A percentile compares a stretch with the other conserved stretches of the same genome.
phyloP scores from a whole-genome alignment of 2,329 filamentous ascomycete species.

The Clarireedia hainanense region DNA sequence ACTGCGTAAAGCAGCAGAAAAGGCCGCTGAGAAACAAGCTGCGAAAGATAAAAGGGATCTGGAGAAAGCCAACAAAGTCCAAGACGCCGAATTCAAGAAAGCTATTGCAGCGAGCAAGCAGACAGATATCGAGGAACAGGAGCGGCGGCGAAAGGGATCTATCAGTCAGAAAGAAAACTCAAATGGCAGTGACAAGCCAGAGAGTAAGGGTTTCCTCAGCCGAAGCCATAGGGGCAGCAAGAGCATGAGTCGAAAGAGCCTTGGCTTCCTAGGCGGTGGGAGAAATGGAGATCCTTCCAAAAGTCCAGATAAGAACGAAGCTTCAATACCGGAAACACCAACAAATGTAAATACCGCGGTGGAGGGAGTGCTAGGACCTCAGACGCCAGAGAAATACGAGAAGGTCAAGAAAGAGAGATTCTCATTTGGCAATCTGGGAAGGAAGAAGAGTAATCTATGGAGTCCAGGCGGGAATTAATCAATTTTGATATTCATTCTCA shows the following conservation, averaged over 20 bases:
- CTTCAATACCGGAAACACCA: neutral
- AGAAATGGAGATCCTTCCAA: slow-evolving; percentile 36
- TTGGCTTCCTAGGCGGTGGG: slow-evolving; percentile 47
- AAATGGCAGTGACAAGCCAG: slow-evolving; percentile 14
- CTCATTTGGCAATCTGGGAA: slow-evolving; percentile 47
- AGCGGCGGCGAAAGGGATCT: neutral
- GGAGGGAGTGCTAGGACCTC: slow-evolving; percentile 22
- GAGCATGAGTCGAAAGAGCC: slow-evolving; percentile 68
- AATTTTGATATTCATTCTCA: neutral
- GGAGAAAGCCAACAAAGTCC: slow-evolving; percentile 4
- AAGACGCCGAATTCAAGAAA: slow-evolving; percentile 3
- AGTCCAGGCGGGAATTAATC: slow-evolving; percentile 12
- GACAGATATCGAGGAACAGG: neutral
- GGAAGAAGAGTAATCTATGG: slow-evolving; percentile 60
- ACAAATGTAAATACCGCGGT: slow-evolving; percentile 14
- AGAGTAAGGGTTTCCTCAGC: slow-evolving; percentile 32
- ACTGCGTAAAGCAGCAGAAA: slow-evolving; percentile 28
- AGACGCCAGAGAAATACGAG: slow-evolving; percentile 37
- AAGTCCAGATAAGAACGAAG: slow-evolving; percentile 12
- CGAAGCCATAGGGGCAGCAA: slow-evolving; percentile 66
- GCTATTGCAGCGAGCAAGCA: slow-evolving; percentile 3
- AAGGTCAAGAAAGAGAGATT: slow-evolving; percentile 53
- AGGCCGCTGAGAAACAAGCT: slow-evolving; percentile 35
- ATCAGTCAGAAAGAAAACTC: neutral
- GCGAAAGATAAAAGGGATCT: slow-evolving; percentile 4